Conservation (phyloP, 2,329 filamentous ascomycete genomes). For the Penicillium sp. region DNA sequence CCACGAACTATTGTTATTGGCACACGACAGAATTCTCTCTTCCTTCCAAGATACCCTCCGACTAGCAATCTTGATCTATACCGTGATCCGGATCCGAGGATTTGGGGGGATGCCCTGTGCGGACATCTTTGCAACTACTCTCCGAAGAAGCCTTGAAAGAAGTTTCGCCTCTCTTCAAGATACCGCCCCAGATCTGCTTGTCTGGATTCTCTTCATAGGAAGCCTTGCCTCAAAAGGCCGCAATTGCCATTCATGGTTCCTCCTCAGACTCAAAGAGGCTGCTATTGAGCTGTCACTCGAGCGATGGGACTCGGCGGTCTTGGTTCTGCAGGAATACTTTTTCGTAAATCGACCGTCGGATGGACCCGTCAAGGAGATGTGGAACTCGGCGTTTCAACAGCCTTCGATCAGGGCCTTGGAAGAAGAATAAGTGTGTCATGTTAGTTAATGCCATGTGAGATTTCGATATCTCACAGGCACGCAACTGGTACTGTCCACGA, state of each 20-base stretch:
- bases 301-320: conserved; percentile 9
- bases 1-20: conserved; percentile 8
- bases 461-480: too few relatives aligned
- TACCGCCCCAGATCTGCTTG: conserved; percentile 11
- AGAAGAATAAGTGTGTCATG: neutral
- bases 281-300: conserved; percentile 8
- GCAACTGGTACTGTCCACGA: too few relatives aligned
- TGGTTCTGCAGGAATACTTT: conserved; percentile 15
- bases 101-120: conserved; percentile 19
- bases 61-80: conserved; percentile 13
- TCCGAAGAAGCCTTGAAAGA: conserved; percentile 8
- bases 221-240: conserved; percentile 19
- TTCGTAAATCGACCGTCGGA: conserved; percentile 9
- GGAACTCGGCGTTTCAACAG: conserved; percentile 2
- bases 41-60: conserved; percentile 18
- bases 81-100: conserved; percentile 14
- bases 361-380: conserved; percentile 11
- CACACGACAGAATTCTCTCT: conserved; percentile 1
- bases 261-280: conserved; percentile 6
- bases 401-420: neutral
- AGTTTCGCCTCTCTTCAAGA: neutral
- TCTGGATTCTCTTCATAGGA: conserved; percentile 21
- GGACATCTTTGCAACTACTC: conserved; percentile 4
- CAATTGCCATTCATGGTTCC: conserved; percentile 15
- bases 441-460: neutral